phyloP scores from a whole-genome alignment of 2,329 filamentous ascomycete genomes.

The Alternaria sp. region DNA sequence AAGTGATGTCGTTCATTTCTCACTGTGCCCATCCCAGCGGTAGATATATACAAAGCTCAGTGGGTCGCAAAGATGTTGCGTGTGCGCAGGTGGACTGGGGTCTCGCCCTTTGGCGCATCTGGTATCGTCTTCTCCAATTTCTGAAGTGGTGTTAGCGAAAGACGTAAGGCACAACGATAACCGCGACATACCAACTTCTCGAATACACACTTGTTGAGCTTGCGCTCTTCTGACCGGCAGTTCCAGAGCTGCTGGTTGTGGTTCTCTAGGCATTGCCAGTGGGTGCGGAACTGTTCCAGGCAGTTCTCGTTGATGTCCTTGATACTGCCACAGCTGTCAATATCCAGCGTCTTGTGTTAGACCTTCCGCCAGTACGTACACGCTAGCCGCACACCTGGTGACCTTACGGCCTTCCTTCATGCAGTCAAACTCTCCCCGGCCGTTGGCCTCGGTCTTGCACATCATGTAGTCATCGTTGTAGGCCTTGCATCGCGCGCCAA shows the following conservation, averaged over 20 bases:
- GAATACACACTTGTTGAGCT: slow-evolving; percentile 93
- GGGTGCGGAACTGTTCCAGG: slow-evolving; percentile 84
- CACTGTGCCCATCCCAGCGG: slow-evolving; percentile 18
- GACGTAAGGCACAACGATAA: not conserved
- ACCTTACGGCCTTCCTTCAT: slow-evolving; percentile 96
- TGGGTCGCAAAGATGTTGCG: slow-evolving; percentile 51
- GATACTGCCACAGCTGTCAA: slow-evolving; percentile 63
- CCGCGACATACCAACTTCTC: slow-evolving; percentile 80
- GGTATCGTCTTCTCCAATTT: slow-evolving; percentile 61
- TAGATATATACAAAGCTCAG: slow-evolving; percentile 42
- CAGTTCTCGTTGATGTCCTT: slow-evolving; percentile 97
- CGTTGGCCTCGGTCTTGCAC: slow-evolving; percentile 95
- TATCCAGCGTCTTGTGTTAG: not conserved
- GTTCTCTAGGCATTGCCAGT: slow-evolving; percentile 96
- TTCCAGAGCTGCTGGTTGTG: slow-evolving; percentile 99
- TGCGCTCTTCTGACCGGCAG: slow-evolving; percentile 85
- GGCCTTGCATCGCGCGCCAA: slow-evolving; percentile 89
- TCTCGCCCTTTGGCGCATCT: slow-evolving; percentile 56
- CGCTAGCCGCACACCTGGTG: slow-evolving; percentile 92
- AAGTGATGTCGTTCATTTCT: slow-evolving; percentile 22
- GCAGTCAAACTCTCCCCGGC: slow-evolving; percentile 90
- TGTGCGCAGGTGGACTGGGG: slow-evolving; percentile 57
- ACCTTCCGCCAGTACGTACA: slow-evolving; percentile 62
- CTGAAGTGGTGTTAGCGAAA: slow-evolving; percentile 32
- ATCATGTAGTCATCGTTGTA: slow-evolving; percentile 99